Evolutionary conservation across 225 moss, liverwort and hornwort species (phyloP).

Genomic region (Pseudoscleropodium purum): DNA sequence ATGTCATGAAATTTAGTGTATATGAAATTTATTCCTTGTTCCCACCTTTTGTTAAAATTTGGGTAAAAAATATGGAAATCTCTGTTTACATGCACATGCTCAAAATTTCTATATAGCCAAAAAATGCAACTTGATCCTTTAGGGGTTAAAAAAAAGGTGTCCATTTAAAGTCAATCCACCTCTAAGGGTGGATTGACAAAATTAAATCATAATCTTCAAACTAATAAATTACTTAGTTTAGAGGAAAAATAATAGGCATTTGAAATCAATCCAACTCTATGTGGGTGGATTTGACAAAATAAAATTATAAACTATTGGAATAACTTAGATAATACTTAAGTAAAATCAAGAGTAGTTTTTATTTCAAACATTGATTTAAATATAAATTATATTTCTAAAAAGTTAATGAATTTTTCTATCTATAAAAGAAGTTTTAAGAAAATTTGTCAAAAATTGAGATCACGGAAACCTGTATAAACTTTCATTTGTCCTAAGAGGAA

Average conservation of each 20-base stretch:
- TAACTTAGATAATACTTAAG: background rate
- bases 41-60: too few relatives aligned
- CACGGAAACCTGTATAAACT: fast-evolving
- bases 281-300: background rate
- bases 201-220: background rate
- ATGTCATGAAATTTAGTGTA: too few relatives aligned
- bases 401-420: background rate
- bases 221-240: background rate
- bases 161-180: background rate
- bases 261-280: background rate
- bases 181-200: background rate
- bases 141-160: background rate
- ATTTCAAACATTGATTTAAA: background rate
- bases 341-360: background rate
- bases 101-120: too few relatives aligned
- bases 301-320: background rate
- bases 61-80: too few relatives aligned
- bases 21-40: too few relatives aligned
- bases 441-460: background rate
- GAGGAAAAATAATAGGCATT: background rate
- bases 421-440: background rate
- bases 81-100: too few relatives aligned
- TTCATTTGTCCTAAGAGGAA: fast-evolving
- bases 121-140: too few relatives aligned
- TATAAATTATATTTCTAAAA: background rate